Evolutionary conservation across 1,284 basidiomycete genomes (phyloP).

Genomic region (Malassezia restricta): DNA sequence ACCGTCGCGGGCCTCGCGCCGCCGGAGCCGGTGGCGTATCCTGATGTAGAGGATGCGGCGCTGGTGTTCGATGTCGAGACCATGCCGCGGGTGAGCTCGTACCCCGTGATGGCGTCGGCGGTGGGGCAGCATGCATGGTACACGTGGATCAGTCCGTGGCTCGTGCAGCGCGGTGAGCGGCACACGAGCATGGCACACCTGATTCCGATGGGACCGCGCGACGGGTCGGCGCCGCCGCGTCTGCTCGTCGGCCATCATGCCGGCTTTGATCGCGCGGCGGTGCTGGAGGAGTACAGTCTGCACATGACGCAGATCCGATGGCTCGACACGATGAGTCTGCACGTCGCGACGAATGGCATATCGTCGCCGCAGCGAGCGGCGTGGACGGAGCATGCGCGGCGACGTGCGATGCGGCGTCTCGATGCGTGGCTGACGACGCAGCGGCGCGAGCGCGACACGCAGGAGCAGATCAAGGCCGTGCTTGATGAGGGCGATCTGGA

Average conservation of each 20-base stretch:
- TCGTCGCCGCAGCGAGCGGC: slow-evolving; percentile 86
- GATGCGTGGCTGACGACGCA: slow-evolving; percentile 46
- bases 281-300: slow-evolving; percentile 73
- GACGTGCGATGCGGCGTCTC: slow-evolving; percentile 50
- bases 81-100: slow-evolving; percentile 67
- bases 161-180: slow-evolving; percentile 56
- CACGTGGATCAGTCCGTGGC: slow-evolving; percentile 86
- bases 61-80: slow-evolving; percentile 91
- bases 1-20: slow-evolving; percentile 20
- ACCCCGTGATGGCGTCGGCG: slow-evolving; percentile 80
- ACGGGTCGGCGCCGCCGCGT: slow-evolving; percentile 48
- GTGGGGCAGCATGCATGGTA: slow-evolving; percentile 79
- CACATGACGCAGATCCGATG: slow-evolving; percentile 63
- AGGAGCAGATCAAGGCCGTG: slow-evolving; percentile 20
- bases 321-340: slow-evolving; percentile 87
- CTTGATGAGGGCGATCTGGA: slow-evolving; percentile 22
- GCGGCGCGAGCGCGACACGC: slow-evolving; percentile 35
- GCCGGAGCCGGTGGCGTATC: slow-evolving; percentile 43
- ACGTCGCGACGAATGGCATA: slow-evolving; percentile 86
- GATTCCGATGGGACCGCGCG: slow-evolving; percentile 55
- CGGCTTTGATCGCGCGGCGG: slow-evolving; percentile 76
- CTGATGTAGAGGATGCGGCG: slow-evolving; percentile 55
- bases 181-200: slow-evolving; percentile 57
- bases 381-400: slow-evolving; percentile 72
- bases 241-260: slow-evolving; percentile 88